Evolutionary conservation across 345 rosid species (phyloP), one percentile per base, ranked within the genome.

Genomic region (Citrus maxima): DNA sequence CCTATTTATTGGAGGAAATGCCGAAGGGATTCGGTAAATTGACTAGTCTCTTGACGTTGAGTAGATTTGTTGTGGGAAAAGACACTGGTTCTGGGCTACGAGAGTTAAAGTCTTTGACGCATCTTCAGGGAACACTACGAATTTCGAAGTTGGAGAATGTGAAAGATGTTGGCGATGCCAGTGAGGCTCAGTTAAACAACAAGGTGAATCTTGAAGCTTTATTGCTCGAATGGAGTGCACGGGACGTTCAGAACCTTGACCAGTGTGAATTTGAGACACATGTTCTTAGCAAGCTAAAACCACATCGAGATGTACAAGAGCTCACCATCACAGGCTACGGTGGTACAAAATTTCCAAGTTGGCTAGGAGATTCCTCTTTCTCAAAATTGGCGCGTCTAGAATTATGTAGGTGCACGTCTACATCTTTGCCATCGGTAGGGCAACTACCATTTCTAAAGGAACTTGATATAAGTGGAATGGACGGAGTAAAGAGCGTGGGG

Each of bases 91-190:
- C 56, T 51, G 22, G 56, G 1, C 0, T 51, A 1, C 56, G 7
- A 51, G 56, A 51, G 56, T 51, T 51, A 6, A 51, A 51, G 19
- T 49, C 55, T 1, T 49, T 49, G 55, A 0, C 0, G 55, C 19
- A 14, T 49, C 56, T 51, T 51, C 56, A 16, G 2, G 56, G 4
- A 0, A 13, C 0, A 4, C 56, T 51, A 0, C 0, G 0, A 16
- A 51, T 51, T 16, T 51, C 22, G 7, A 51, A 5, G 21, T 51
- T 51, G 56, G 56, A 51, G 56, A 51, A 51, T 16, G 56, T 51
- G 21, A 51, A 18, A 18, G 6, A 4, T 4, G 7, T 18, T 51
- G 56, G 6, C 21, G 56, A 51, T 51, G 56, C 56, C 2, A 51
- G 7, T 51, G 56, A 51, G 22, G 56, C 21, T 1, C 56, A 51